These are phyloP conservation scores for Eutrema japonicum DNA, from an alignment of 345 rosid species.

Conservation along the genomic window DNA sequence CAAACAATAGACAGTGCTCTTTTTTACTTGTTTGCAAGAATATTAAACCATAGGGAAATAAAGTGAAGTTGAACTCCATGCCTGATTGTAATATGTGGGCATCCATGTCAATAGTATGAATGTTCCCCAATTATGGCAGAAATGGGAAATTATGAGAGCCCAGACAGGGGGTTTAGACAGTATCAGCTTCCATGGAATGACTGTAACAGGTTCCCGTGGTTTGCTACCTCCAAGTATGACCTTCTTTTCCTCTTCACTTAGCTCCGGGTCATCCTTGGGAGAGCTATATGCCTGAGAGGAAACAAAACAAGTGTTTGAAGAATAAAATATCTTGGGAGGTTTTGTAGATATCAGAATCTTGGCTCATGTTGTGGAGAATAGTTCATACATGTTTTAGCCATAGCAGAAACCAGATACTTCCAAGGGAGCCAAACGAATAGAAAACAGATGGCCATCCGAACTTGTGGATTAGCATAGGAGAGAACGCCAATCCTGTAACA, in stretches of 20 bases:
- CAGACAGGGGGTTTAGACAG: conserved; percentile 94
- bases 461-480: conserved; percentile 80
- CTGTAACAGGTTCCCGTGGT: conserved; percentile 80
- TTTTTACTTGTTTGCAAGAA: background rate
- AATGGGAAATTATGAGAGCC: conserved; percentile 95
- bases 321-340: background rate
- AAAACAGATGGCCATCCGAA: conserved; percentile 98
- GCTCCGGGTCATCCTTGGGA: conserved; percentile 80
- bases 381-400: conserved; percentile 71
- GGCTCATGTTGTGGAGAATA: conserved; percentile 25
- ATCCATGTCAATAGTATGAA: conserved; percentile 96
- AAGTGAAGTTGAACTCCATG: conserved; percentile 32
- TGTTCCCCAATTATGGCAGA: conserved; percentile 99
- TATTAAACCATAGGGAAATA: conserved; percentile 2
- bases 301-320: conserved; percentile 36
- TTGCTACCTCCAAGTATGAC: conserved; percentile 64
- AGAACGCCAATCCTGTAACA: conserved; percentile 83
- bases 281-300: conserved; percentile 80
- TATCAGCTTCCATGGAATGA: conserved; percentile 93
- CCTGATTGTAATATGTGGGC: conserved; percentile 99
- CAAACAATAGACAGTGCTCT: background rate
- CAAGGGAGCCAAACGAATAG: conserved; percentile 94
- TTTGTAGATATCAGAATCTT: conserved; percentile 23
- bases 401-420: conserved; percentile 83
- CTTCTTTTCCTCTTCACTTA: conserved; percentile 65